Evolutionary conservation across 2,329 filamentous ascomycete species (phyloP), one percentile per base, ranked within the genome.

Genomic region (Calonectria henricotiae): DNA sequence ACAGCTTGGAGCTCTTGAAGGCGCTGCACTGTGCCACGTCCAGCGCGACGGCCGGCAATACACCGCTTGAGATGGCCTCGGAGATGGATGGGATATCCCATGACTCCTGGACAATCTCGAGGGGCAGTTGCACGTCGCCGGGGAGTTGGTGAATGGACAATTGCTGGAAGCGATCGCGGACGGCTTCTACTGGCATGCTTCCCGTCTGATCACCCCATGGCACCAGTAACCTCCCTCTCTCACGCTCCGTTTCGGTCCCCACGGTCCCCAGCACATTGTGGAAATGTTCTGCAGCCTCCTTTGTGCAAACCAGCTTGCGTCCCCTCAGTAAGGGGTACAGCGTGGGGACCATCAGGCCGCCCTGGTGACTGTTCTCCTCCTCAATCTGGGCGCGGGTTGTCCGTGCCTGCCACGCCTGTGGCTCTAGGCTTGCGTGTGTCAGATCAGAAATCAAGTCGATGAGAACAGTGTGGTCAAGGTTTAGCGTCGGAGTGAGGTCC

Each of bases 391-490:
- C 69, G 4, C 76, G 72, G 5, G 82, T 83, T 3, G 78, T 79
- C 13, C 67, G 70, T 3, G 76, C 78, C 51, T 83, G 81, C 79
- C 81, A 83, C 4, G 77, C 75, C 65, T 81, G 75, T 0, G 80
- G 78, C 20, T 79, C 71, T 6, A 84, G 80, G 3, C 71, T 65
- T 9, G 76, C 68, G 44, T 85, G 83, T 0, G 82, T 84, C 13
- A 84, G 76, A 62, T 85, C 83, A 1, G 83, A 84, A 39, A 82
- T 79, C 32, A 85, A 76, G 47, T 83, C 81, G 46, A 85, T 80
- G 15, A 85, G 80, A 46, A 84, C 79, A 6, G 83, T 83, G 65
- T 84, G 83, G 49, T 85, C 83, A 63, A 85, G 75, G 68, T 85
- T 85, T 23, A 85, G 67, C 5, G 80, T 82, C 0, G 72, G 20